Base-by-base conservation (phyloP, 208 protist genomes). In the Zelonia costaricensis region DNA sequence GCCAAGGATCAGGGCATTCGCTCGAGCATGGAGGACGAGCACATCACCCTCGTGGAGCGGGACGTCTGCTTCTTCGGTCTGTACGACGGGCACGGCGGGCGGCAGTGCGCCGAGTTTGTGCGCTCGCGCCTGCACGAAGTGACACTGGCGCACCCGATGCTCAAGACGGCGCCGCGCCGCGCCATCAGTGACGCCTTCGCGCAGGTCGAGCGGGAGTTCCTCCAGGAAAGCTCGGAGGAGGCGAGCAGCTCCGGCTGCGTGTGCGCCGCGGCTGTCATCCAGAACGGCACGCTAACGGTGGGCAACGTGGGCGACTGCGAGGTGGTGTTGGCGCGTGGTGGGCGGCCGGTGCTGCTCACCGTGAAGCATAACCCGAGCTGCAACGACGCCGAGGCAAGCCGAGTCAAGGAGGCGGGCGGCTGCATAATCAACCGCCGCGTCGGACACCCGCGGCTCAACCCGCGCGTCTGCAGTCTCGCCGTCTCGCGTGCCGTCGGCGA, bases 401-500 rank as follows among this genome's bases (percentile, higher is more conserved):
- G 97, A 30, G 92, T 98, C 44, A 71, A 67, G 44, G 69, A 56
- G 4, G 85, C 84, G 1, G 93, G 92, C 28, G 92, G 91, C 2
- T 90, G 82, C 47, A 82, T 98, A 6, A 62, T 95, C 20, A 77
- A 86, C 75, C 74, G 84, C 27, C 86, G 97, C 36, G 92, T 98
- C 27, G 94, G 93, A 5, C 95, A 97, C 47, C 87, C 90, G 18
- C 76, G 74, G 16, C 84, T 89, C 35, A 92, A 92, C 48, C 81
- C 84, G 47, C 67, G 79, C 15, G 60, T 91, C 9, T 69, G 82
- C 36, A 96, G 79, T 62, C 82, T 98, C 16, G 93, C 89, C 15
- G 77, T 98, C 15, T 93, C 87, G 2, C 81, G 97, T 43, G 93
- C 95, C 13, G 78, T 98, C 25, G 97, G 97, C 16, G 97, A 98